Conservation (phyloP, 345 rosid species). For the Rhizophora apiculata region DNA sequence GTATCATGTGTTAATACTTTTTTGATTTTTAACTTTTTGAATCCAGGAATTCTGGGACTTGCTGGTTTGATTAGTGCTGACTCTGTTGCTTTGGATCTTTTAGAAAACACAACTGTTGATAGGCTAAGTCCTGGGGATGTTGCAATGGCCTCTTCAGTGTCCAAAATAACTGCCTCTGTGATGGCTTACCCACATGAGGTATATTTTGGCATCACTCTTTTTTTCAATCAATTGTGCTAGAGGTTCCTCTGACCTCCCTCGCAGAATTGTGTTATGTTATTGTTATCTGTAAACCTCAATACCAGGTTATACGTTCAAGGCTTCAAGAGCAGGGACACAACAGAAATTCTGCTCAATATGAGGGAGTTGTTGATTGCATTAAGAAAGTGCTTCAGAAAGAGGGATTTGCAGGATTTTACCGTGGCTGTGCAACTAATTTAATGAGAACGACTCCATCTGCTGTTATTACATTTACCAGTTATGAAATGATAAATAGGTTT, state of each 20-base stretch:
- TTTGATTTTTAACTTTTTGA: not conserved
- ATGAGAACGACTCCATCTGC: slow-evolving; percentile 84
- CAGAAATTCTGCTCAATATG: slow-evolving; percentile 45
- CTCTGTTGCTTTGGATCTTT: slow-evolving; percentile 23
- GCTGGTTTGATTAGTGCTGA: slow-evolving; percentile 22
- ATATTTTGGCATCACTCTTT: slow-evolving; percentile 5
- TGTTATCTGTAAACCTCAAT: not conserved
- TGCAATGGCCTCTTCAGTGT: slow-evolving; percentile 71
- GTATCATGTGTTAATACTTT: slow-evolving; percentile 30
- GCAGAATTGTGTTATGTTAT: not conserved
- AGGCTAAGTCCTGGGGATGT: slow-evolving; percentile 55
- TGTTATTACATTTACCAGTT: slow-evolving; percentile 72
- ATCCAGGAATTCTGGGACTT: not conserved
- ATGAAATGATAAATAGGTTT: slow-evolving; percentile 67
- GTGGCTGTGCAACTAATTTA: slow-evolving; percentile 77
- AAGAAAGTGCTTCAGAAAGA: slow-evolving; percentile 66
- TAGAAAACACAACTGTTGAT: slow-evolving; percentile 63
- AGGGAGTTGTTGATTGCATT: slow-evolving; percentile 67
- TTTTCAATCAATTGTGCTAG: not conserved
- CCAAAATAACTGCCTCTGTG: slow-evolving; percentile 80
- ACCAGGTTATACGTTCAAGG: slow-evolving; percentile 77
- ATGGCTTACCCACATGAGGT: slow-evolving; percentile 95
- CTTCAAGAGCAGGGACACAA: slow-evolving; percentile 91
- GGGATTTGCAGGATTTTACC: slow-evolving; percentile 71
- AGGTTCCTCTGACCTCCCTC: not conserved